These are phyloP conservation scores for Vitrella brassicaformis DNA, from an alignment of 73 alveolate genomes.

Conservation along the genomic window DNA sequence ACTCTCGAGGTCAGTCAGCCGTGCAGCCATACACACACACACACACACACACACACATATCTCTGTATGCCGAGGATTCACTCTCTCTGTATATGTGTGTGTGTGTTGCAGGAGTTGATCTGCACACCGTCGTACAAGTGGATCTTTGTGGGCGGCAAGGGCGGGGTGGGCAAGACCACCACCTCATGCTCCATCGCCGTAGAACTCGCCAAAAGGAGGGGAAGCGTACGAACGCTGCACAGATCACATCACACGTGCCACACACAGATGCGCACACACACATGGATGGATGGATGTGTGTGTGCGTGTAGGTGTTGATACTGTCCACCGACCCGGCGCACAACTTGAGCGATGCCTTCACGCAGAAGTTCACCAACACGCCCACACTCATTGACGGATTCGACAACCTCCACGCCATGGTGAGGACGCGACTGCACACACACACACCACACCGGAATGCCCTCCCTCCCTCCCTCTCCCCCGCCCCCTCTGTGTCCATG, in stretches of 20 bases:
- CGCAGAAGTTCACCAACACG: constrained; percentile 75
- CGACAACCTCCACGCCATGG: constrained; percentile 86
- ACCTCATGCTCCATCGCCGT: constrained; percentile 72
- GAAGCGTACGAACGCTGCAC: too few species aligned
- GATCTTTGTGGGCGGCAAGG: constrained; percentile 98
- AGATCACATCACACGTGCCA: too few species aligned
- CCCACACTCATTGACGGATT: constrained; percentile 83
- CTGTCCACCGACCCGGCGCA: constrained; percentile 99
- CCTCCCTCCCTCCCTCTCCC: too few species aligned
- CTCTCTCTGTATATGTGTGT: too few species aligned
- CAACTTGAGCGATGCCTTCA: constrained; percentile 92
- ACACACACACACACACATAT: too few species aligned
- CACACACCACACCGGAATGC: constrained; percentile 8
- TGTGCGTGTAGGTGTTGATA: constrained; percentile 78
- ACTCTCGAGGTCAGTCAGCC: too few species aligned
- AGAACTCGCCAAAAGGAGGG: constrained; percentile 57
- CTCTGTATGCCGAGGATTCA: too few species aligned
- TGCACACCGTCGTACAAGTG: constrained; percentile 56
- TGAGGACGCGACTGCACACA: constrained; percentile 35
- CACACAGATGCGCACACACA: neutral
- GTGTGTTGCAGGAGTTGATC: too few species aligned
- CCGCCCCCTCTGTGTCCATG: too few species aligned
- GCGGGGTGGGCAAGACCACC: constrained; percentile 93
- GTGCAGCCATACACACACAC: too few species aligned
- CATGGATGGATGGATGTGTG: too few species aligned